Base-by-base conservation (phyloP, 768 basidiomycete species). In the Roridomyces roridus region DNA sequence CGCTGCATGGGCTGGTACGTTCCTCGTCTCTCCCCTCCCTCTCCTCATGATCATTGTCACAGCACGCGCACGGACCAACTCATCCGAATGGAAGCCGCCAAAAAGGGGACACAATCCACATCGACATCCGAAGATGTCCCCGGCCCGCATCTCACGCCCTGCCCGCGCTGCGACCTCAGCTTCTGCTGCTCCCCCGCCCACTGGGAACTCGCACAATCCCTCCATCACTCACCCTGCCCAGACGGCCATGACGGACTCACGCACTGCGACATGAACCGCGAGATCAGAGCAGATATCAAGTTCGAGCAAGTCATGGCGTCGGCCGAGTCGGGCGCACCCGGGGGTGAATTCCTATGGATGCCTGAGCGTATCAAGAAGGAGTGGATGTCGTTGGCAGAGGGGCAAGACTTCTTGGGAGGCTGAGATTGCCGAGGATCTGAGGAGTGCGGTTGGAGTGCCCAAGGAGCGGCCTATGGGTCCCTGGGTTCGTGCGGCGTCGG, bases 381-480 rank as follows among this genome's bases (percentile, higher is more conserved):
- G 1, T 76, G 72, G 72, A 34, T 18, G 15, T 69, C 72, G 0
- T 41, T 76, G 41, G 58, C n/a, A n/a, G n/a, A n/a, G n/a, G n/a
- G n/a, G n/a, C n/a, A n/a, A 61, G 23, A 59, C 55, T 5, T 35
- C 50, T 11, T 76, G 73, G 75, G 57, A 66, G 17, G 50, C 46
- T 5, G 71, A 74, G 39, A 71, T 66, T 45, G 25, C 45, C n/a
- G 40, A 46, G 4, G 62, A 67, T 11, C 15, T 73, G 21, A 51
- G 43, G 11, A 25, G 36, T 46, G 42, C n/a, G 18, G 35, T 61
- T 12, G 46, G 50, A 25, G 39, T 52, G 14, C 56, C 48, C 14
- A 7, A 31, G 20, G 46, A 24, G 7, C 46, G 31, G 14, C 40
- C 64, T 7, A 40, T 62, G 14, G 53, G 28, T 1, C 58, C 68